Evolutionary conservation across 345 rosid genomes (phyloP).

Genomic region (Erucastrum elatum): DNA sequence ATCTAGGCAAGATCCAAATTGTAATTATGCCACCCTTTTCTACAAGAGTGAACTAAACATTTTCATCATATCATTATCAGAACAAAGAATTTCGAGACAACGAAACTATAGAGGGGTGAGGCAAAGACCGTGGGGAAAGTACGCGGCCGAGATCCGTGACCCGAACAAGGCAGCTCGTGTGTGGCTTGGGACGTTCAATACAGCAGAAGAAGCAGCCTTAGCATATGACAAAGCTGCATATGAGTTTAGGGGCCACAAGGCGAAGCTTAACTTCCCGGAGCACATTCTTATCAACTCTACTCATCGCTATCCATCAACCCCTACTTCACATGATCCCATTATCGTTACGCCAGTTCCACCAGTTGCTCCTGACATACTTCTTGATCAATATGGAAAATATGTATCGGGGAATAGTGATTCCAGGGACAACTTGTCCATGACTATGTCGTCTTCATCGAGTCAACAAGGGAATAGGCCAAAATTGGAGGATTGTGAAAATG

Average conservation of each 20-base stretch:
- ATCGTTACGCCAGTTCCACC: constrained; percentile 2
- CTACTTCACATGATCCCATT: constrained; percentile 1
- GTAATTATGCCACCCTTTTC: background rate
- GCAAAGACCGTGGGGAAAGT: constrained; percentile 43
- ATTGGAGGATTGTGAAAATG: constrained; percentile 20
- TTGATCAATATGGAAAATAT: constrained; percentile 34
- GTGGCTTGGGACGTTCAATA: constrained; percentile 41
- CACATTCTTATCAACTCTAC: constrained; percentile 22
- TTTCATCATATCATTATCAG: constrained; percentile 7
- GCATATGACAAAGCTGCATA: constrained; percentile 42
- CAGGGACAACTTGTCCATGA: constrained; percentile 4
- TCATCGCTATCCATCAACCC: constrained; percentile 10
- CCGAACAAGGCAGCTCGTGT: constrained; percentile 41
- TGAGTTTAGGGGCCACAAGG: constrained; percentile 40
- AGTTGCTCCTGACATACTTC: constrained; percentile 33
- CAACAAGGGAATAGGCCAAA: background rate
- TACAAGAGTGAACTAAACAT: background rate
- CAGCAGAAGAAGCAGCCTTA: constrained; percentile 39
- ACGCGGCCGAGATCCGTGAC: constrained; percentile 41
- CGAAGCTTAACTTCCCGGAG: constrained; percentile 42
- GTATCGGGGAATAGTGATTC: background rate
- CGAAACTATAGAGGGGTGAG: constrained; percentile 42
- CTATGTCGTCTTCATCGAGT: constrained; percentile 8
- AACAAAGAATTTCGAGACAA: constrained; percentile 17
- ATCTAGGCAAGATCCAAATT: background rate